phyloP scores from a whole-genome alignment of 2,329 filamentous ascomycete species.

The Aspergillus sp. region DNA sequence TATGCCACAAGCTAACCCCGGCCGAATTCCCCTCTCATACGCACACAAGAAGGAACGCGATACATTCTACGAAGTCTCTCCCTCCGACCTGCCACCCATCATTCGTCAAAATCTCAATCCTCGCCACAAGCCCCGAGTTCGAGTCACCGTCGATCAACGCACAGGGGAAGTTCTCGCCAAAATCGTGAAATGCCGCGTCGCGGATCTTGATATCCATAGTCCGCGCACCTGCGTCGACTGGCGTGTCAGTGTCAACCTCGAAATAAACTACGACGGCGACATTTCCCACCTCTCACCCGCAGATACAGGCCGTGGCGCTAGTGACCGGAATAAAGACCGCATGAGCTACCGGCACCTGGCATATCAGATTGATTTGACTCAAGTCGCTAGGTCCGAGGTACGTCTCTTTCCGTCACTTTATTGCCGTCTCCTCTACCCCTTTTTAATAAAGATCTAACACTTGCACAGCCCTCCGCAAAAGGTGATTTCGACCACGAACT shows the following conservation, averaged over 20 bases:
- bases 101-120: constrained; percentile 65
- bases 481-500: constrained; percentile 54
- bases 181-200: constrained; percentile 89
- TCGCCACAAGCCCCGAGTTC: constrained; percentile 66
- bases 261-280: constrained; percentile 81
- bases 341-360: constrained; percentile 86
- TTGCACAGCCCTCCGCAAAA: constrained; percentile 34
- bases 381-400: constrained; percentile 68
- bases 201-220: constrained; percentile 84
- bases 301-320: constrained; percentile 42
- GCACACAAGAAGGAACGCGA: constrained; percentile 82
- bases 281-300: constrained; percentile 58
- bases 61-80: constrained; percentile 77
- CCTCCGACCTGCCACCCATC: constrained; percentile 65
- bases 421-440: neutral
- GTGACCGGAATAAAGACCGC: constrained; percentile 81
- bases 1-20: constrained; percentile 44
- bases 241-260: constrained; percentile 90
- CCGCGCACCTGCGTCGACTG: constrained; percentile 82
- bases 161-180: constrained; percentile 72
- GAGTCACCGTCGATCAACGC: constrained; percentile 77
- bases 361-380: constrained; percentile 91
- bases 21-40: constrained; percentile 65
- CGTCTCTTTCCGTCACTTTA: constrained; percentile 23
- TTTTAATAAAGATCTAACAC: neutral